Conservation (phyloP, 2,329 filamentous ascomycete species). For the Scedosporium apiospermum region DNA sequence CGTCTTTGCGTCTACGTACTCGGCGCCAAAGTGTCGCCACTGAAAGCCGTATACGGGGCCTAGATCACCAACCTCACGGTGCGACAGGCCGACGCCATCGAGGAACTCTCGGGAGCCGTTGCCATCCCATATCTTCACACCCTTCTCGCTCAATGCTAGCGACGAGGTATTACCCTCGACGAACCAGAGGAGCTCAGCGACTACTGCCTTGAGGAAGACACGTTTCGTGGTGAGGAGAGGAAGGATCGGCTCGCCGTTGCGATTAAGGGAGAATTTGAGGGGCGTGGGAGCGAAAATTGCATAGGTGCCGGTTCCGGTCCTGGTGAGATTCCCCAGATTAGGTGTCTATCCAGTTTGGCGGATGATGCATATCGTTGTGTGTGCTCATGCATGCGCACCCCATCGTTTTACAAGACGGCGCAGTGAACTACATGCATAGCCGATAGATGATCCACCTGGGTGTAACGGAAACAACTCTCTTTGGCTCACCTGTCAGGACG, state of each 20-base stretch:
- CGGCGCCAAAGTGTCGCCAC: constrained; percentile 95
- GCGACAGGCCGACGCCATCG: constrained; percentile 69
- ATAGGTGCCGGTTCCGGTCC: constrained; percentile 87
- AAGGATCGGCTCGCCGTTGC: constrained; percentile 54
- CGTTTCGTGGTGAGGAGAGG: constrained; percentile 96
- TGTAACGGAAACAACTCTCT: not conserved
- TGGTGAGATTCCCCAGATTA: constrained; percentile 25
- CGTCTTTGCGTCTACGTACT: constrained; percentile 67
- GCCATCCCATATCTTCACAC: constrained; percentile 97
- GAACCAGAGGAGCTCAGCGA: constrained; percentile 95
- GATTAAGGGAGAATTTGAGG: constrained; percentile 76
- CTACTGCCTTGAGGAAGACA: constrained; percentile 82
- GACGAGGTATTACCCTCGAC: constrained; percentile 77
- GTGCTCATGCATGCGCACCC: not conserved
- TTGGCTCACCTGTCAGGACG: constrained; percentile 66
- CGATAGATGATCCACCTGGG: constrained; percentile 2
- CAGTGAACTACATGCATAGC: not conserved
- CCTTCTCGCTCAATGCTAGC: constrained; percentile 61
- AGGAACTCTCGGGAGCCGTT: constrained; percentile 89
- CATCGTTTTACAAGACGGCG: not conserved
- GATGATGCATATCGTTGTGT: not conserved
- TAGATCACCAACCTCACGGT: constrained; percentile 80
- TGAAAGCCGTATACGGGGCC: constrained; percentile 98
- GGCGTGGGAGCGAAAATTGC: constrained; percentile 82
- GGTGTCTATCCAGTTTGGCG: not conserved